These are phyloP conservation scores for Tylopilus plumbeoviolaceoides DNA, from an alignment of 768 basidiomycete genomes.

Conservation along the genomic window DNA sequence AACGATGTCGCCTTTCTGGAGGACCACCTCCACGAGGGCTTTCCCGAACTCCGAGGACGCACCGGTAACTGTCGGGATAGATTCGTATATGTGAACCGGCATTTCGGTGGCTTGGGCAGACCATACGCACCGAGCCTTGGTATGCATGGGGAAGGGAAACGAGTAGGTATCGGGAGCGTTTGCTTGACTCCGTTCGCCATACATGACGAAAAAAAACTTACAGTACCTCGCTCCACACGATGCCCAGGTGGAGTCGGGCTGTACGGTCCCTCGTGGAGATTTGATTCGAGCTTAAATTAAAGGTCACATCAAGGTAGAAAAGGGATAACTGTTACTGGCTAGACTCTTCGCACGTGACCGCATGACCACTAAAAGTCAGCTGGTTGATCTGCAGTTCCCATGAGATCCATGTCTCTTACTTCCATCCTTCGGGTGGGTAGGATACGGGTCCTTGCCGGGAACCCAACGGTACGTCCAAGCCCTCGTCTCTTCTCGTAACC, in stretches of 20 bases:
- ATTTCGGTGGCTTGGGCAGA: neutral
- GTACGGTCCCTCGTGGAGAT: too few relatives aligned
- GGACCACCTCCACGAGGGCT: constrained; percentile 27
- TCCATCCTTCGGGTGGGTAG: neutral
- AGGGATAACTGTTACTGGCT: too few relatives aligned
- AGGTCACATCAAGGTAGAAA: too few relatives aligned
- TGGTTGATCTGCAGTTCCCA: too few relatives aligned
- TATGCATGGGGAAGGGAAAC: neutral
- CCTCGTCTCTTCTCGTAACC: neutral
- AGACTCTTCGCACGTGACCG: too few relatives aligned
- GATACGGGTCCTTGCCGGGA: neutral
- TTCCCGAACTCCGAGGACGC: constrained; percentile 37
- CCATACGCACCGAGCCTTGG: constrained; percentile 9
- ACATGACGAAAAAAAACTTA: too few relatives aligned
- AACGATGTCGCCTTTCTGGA: constrained; percentile 34
- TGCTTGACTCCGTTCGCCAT: too few relatives aligned
- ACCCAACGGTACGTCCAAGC: neutral
- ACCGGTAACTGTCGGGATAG: constrained; percentile 21
- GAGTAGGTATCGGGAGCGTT: too few relatives aligned
- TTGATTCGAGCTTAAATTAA: too few relatives aligned
- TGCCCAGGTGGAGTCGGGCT: too few relatives aligned
- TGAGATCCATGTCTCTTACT: constrained; percentile 3
- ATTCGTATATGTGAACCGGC: neutral
- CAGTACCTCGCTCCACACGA: too few relatives aligned
- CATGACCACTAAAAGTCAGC: too few relatives aligned